Conservation (phyloP, 1,284 basidiomycete species). For the Megacollybia platyphylla region DNA sequence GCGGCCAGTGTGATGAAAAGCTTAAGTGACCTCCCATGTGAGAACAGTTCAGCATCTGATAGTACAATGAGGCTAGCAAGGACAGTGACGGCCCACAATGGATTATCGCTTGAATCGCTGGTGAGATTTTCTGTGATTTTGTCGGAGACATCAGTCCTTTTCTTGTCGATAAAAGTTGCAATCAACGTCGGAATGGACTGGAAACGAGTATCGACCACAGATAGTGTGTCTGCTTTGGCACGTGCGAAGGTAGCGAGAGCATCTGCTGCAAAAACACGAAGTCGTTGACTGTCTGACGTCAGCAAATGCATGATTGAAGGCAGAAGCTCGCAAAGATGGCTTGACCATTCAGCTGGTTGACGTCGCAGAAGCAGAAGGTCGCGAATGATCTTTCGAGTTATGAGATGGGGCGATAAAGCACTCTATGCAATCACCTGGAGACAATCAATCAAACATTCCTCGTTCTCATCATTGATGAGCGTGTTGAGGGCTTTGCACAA, state of each 20-base stretch:
- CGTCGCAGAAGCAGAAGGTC: slow-evolving; percentile 23
- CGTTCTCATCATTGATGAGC: slow-evolving; percentile 15
- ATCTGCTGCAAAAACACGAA: slow-evolving; percentile 23
- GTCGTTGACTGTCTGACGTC: slow-evolving; percentile 14
- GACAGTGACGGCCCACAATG: slow-evolving; percentile 22
- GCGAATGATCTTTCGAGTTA: slow-evolving; percentile 22
- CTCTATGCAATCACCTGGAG: slow-evolving; percentile 26
- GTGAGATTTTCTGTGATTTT: neutral
- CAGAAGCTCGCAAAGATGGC: slow-evolving; percentile 19
- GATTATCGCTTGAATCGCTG: slow-evolving; percentile 12
- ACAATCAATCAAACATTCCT: slow-evolving; percentile 10
- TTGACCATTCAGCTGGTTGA: slow-evolving; percentile 17
- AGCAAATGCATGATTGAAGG: slow-evolving; percentile 22
- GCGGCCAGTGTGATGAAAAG: neutral
- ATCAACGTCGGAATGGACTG: neutral
- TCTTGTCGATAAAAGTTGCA: neutral
- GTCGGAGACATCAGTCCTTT: neutral
- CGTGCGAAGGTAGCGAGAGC: slow-evolving; percentile 26
- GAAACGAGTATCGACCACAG: neutral
- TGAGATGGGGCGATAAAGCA: slow-evolving; percentile 12
- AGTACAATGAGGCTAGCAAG: slow-evolving; percentile 35
- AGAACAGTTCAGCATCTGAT: slow-evolving; percentile 29
- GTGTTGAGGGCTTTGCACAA: slow-evolving; percentile 19
- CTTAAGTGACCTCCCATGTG: slow-evolving; percentile 21
- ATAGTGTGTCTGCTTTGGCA: slow-evolving; percentile 13